These are phyloP conservation scores for Heterobasidion parviporum DNA, from an alignment of 1,284 basidiomycete species.

Conservation along the genomic window DNA sequence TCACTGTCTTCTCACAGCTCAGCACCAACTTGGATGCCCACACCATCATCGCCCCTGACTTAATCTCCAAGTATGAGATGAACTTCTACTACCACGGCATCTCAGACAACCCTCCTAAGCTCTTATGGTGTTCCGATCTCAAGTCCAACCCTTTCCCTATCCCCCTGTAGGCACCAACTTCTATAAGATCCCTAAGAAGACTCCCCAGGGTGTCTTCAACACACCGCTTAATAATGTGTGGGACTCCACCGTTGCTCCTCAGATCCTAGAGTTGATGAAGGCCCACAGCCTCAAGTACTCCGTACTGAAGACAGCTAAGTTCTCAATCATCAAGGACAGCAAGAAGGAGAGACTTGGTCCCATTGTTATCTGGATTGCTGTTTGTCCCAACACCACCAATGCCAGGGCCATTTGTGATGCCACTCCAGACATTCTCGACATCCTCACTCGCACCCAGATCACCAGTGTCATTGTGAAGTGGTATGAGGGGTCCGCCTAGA, in stretches of 20 bases:
- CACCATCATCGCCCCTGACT: slow-evolving; percentile 15
- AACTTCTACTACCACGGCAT: slow-evolving; percentile 24
- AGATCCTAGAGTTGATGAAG: slow-evolving; percentile 24
- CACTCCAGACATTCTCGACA: slow-evolving; percentile 25
- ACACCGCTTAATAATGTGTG: slow-evolving; percentile 22
- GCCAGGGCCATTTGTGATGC: slow-evolving; percentile 23
- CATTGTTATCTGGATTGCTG: slow-evolving; percentile 29
- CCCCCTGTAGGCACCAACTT: slow-evolving; percentile 15
- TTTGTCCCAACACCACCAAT: slow-evolving; percentile 25
- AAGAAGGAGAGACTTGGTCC: slow-evolving; percentile 22
- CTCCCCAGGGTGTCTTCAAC: slow-evolving; percentile 27
- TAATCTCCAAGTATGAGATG: slow-evolving; percentile 22
- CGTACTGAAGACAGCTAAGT: slow-evolving; percentile 23
- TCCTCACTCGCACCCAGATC: slow-evolving; percentile 22
- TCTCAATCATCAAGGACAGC: slow-evolving; percentile 23
- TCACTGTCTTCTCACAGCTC: slow-evolving; percentile 16
- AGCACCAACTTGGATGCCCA: slow-evolving; percentile 11
- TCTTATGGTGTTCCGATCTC: slow-evolving; percentile 28
- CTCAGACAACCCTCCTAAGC: slow-evolving; percentile 25
- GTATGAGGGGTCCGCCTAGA: slow-evolving; percentile 24
- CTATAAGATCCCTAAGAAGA: slow-evolving; percentile 25
- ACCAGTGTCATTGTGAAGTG: slow-evolving; percentile 25
- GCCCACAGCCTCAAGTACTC: slow-evolving; percentile 22
- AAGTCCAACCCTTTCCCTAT: slow-evolving; percentile 23
- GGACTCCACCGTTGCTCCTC: slow-evolving; percentile 22